Conservation (phyloP, 2,329 filamentous ascomycete genomes). For the Penicillium hordei region DNA sequence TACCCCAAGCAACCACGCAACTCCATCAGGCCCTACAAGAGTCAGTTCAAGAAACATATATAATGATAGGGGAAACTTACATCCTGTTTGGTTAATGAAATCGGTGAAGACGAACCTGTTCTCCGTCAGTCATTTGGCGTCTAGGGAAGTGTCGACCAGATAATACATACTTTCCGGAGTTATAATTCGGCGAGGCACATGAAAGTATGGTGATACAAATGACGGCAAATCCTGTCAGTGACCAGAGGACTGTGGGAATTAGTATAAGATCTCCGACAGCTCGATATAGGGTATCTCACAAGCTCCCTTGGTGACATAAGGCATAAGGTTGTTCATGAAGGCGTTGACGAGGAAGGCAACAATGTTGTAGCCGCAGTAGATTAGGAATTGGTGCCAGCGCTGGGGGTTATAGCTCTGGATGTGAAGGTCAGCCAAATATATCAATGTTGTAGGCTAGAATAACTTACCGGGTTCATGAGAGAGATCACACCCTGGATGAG, state of each 20-base stretch:
- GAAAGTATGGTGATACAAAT: constrained; percentile 69
- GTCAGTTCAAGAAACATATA: constrained; percentile 13
- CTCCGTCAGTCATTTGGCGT: constrained; percentile 6
- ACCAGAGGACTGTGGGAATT: constrained; percentile 59
- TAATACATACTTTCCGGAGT: constrained; percentile 57
- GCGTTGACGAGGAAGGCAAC: constrained; percentile 65
- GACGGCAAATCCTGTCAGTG: constrained; percentile 64
- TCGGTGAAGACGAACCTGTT: constrained; percentile 55
- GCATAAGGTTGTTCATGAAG: constrained; percentile 62
- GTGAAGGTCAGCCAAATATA: background rate
- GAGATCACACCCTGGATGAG: constrained; percentile 66
- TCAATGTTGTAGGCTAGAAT: background rate
- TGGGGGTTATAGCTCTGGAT: constrained; percentile 51
- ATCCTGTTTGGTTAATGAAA: constrained; percentile 68
- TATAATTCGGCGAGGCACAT: constrained; percentile 65
- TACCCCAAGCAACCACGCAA: constrained; percentile 51
- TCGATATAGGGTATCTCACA: constrained; percentile 37
- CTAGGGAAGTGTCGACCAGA: too few relatives aligned
- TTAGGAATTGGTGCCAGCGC: constrained; percentile 71
- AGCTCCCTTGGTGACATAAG: constrained; percentile 65
- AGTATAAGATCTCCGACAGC: background rate
- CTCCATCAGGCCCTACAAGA: constrained; percentile 57
- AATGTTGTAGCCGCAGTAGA: constrained; percentile 66
- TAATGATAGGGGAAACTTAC: constrained; percentile 32
- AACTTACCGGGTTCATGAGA: constrained; percentile 54